These are phyloP conservation scores for Pulveroboletus sp. DNA, from an alignment of 768 basidiomycete species.

Conservation along the genomic window DNA sequence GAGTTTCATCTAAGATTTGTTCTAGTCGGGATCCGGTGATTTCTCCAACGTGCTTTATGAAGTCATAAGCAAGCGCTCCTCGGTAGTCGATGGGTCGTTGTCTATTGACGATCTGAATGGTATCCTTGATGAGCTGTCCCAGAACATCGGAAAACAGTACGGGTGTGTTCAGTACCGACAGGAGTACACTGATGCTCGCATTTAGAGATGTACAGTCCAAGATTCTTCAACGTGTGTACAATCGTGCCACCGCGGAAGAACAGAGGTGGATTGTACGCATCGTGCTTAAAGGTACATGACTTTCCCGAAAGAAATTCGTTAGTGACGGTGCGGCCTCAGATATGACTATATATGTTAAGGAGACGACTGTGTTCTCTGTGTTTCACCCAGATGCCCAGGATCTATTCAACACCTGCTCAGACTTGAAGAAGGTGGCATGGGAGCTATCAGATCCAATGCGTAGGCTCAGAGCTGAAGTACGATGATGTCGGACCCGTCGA, in stretches of 20 bases:
- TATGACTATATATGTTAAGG: constrained; percentile 88
- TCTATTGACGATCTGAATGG: constrained; percentile 82
- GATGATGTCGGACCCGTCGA: too few species aligned
- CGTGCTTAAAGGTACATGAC: constrained; percentile 75
- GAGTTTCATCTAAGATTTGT: not conserved
- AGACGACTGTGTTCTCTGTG: constrained; percentile 85
- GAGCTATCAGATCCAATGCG: constrained; percentile 73
- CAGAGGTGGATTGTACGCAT: constrained; percentile 96
- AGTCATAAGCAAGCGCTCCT: constrained; percentile 80
- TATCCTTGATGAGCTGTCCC: constrained; percentile 71
- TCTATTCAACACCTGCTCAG: constrained; percentile 94
- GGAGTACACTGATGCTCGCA: constrained; percentile 6
- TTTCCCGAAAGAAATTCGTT: not conserved
- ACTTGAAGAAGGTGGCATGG: constrained; percentile 91
- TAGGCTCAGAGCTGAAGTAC: constrained; percentile 58
- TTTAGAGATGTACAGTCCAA: constrained; percentile 69
- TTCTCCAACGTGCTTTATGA: constrained; percentile 86
- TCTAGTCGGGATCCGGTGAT: constrained; percentile 72
- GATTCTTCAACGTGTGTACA: constrained; percentile 72
- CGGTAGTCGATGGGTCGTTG: constrained; percentile 67
- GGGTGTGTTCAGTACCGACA: constrained; percentile 10
- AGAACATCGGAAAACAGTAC: constrained; percentile 71
- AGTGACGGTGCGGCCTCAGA: constrained; percentile 42
- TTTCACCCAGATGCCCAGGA: constrained; percentile 95
- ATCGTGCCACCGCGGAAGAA: constrained; percentile 77